Evolutionary conservation across 2,329 filamentous ascomycete species (phyloP).

Genomic region (Byssochlamys sp.): DNA sequence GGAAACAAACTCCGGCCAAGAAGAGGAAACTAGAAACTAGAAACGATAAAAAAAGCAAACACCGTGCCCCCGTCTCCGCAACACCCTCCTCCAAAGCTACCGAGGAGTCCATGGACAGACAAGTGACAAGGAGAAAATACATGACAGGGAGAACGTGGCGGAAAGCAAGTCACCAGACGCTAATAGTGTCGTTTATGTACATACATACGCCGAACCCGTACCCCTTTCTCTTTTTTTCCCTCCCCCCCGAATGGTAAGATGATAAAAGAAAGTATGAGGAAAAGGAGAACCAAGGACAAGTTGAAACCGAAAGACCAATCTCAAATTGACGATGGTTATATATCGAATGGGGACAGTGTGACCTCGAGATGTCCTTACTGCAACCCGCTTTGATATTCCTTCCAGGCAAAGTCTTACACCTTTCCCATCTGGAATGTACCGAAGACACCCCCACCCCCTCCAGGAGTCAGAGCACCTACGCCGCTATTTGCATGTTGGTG

Average conservation of each 20-base stretch:
- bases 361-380: background rate
- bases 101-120: background rate
- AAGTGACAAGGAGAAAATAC: background rate
- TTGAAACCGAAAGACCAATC: background rate
- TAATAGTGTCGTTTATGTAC: background rate
- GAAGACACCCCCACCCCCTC: constrained; percentile 64
- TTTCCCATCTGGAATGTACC: constrained; percentile 51
- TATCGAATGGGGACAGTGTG: background rate
- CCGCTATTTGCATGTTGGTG: constrained; percentile 44
- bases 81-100: background rate
- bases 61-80: background rate
- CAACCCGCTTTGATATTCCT: background rate
- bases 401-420: constrained; percentile 12
- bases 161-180: background rate
- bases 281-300: background rate
- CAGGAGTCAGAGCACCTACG: constrained; percentile 68
- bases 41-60: background rate
- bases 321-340: background rate
- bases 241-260: background rate
- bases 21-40: background rate
- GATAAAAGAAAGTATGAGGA: background rate
- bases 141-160: background rate
- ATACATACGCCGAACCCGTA: background rate
- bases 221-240: background rate
- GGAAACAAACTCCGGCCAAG: background rate